Evolutionary conservation across 225 moss, liverwort and hornwort genomes (phyloP), one percentile per base, ranked within the genome.

Genomic region (Pseudisothecium myosuroides): DNA sequence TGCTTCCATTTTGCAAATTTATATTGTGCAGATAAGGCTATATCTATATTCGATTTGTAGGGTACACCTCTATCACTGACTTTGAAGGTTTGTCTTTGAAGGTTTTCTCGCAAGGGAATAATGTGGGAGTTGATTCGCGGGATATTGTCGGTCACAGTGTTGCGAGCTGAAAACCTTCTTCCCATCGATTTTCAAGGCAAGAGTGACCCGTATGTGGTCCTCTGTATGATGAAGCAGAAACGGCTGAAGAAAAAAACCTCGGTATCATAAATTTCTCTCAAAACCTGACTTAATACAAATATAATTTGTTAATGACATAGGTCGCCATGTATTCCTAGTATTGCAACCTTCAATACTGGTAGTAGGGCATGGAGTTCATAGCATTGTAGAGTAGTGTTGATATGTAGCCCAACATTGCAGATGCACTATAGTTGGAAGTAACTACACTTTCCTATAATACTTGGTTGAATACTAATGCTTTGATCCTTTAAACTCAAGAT

Each of bases 61-160:
- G 27, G 36, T 31, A 47, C 27, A 80, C 41, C 49, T 17, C 87
- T 76, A 18, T 85, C 23, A 82, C 85, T 92, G 58, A 87, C 64
- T 72, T 29, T 92, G 66, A 50, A 60, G n/a, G 69, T 64, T 91
- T 78, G 71, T 76, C 29, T 84, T 85, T 36, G 86, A 87, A 94
- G 94, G 88, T 94, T 95, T 89, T 97, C 96, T 83, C 95, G 93
- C 71, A 92, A 94, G 87, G 98, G 96, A 85, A 88, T 52, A 45
- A 88, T 98, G 94, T 96, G 97, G 97, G 97, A 96, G 87, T 85
- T 94, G 90, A 89, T 96, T 66, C 93, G 94, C 43, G 98, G 97
- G 66, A 87, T 94, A n/a, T 90, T 97, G 62, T 90, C 93, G 16
- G 91, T 97, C 73, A 97, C 95, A 28, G 96, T 96, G 86, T 80